Percentiles rank a stretch among this genome's conserved stretches.
Conservation (phyloP, 208 protist genomes). For the Endotrypanum monterogeii region DNA sequence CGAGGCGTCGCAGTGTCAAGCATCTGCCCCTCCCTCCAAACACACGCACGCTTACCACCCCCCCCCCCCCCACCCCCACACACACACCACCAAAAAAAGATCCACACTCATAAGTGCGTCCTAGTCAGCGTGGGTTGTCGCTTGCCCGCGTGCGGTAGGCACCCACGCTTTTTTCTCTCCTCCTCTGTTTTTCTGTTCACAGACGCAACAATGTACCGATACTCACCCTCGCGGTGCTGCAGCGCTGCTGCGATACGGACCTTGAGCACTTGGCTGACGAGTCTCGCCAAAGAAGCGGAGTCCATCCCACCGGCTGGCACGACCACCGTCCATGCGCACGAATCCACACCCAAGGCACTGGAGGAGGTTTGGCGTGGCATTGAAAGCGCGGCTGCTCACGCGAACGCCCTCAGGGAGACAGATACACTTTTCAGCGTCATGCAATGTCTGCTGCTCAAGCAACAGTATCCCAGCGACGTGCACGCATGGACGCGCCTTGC, state of each 20-base stretch:
- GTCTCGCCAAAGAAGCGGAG: constrained; percentile 39
- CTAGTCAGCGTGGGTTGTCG: not conserved
- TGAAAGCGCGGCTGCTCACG: constrained; percentile 31
- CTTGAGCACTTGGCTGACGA: constrained; percentile 31
- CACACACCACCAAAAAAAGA: not conserved
- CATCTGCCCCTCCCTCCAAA: too few relatives aligned
- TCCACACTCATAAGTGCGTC: not conserved
- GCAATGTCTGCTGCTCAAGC: constrained; percentile 35
- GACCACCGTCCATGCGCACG: not conserved
- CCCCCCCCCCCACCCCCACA: constrained; percentile 2
- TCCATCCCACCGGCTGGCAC: constrained; percentile 1
- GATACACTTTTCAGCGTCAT: constrained; percentile 63
- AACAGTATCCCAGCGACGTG: constrained; percentile 30
- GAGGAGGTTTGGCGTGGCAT: constrained; percentile 52
- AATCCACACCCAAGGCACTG: not conserved
- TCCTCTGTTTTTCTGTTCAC: too few relatives aligned
- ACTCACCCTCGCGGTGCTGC: constrained; percentile 7
- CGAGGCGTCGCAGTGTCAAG: too few relatives aligned
- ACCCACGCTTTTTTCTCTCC: not conserved
- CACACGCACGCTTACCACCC: not conserved
- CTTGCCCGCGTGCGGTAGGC: not conserved
- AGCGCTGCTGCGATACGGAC: constrained; percentile 30
- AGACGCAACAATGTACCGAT: constrained; percentile 15
- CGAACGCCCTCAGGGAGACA: constrained; percentile 61
- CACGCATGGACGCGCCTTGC: constrained; percentile 52